Percentiles rank a stretch among this genome's conserved stretches.
Conservation (phyloP, 352 stramenopile species). For the Elongisporangium prolatum region DNA sequence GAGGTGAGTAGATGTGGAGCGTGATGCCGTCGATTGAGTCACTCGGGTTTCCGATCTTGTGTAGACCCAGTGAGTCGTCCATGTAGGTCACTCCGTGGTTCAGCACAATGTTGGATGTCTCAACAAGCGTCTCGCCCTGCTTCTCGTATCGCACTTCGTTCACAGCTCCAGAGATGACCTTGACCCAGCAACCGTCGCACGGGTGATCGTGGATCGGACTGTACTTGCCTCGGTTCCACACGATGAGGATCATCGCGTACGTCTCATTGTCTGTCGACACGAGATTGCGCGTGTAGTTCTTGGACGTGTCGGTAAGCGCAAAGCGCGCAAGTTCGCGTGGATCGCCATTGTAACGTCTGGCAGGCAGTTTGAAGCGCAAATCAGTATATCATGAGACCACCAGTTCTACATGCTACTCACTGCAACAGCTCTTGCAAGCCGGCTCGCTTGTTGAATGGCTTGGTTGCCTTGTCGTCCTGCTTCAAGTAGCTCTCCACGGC, state of each 20-base stretch:
- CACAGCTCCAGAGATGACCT: slow-evolving; percentile 60
- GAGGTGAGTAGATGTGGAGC: slow-evolving; percentile 82
- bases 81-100: slow-evolving; percentile 42
- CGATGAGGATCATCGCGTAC: slow-evolving; percentile 91
- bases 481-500: slow-evolving; percentile 37
- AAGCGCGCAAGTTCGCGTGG: slow-evolving; percentile 58
- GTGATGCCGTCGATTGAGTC: slow-evolving; percentile 45
- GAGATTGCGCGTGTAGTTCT: slow-evolving; percentile 90
- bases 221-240: slow-evolving; percentile 86
- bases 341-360: slow-evolving; percentile 31
- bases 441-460: slow-evolving; percentile 31
- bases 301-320: slow-evolving; percentile 56
- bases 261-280: slow-evolving; percentile 85
- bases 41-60: slow-evolving; percentile 79
- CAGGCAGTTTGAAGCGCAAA: neutral
- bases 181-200: slow-evolving; percentile 83
- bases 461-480: slow-evolving; percentile 14
- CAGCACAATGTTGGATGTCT: slow-evolving; percentile 26
- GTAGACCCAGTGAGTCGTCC: slow-evolving; percentile 70
- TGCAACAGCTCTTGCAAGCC: slow-evolving; percentile 33
- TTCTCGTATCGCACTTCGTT: slow-evolving; percentile 67
- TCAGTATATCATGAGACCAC: neutral
- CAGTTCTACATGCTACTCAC: slow-evolving; percentile 16
- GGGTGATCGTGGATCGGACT: slow-evolving; percentile 87
- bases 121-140: slow-evolving; percentile 15